Conservation (phyloP, 345 rosid genomes). For the Microthlaspi erraticum region DNA sequence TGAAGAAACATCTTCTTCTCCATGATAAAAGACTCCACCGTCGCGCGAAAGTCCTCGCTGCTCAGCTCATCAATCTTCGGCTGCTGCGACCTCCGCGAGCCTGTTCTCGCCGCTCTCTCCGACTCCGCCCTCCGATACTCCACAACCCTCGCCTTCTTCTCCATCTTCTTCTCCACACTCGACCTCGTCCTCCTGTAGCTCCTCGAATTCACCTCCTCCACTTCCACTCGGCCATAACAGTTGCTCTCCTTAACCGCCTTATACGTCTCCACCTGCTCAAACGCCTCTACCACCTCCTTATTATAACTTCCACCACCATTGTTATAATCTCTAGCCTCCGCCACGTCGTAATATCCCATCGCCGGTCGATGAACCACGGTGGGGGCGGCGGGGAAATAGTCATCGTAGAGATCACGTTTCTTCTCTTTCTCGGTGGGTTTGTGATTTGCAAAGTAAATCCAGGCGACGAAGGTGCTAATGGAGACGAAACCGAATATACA, state of each 20-base stretch:
- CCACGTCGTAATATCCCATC: too few species aligned
- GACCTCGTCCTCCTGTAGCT: constrained; percentile 26
- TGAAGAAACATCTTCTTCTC: constrained; percentile 26
- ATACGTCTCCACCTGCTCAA: constrained; percentile 10
- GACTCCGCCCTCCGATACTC: constrained; percentile 33
- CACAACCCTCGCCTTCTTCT: constrained; percentile 22
- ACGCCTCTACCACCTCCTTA: background rate
- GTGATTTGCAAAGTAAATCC: background rate
- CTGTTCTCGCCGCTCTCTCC: constrained; percentile 30
- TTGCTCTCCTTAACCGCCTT: constrained; percentile 14
- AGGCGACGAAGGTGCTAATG: background rate
- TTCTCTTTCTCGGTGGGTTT: background rate
- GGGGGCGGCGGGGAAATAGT: constrained; percentile 4
- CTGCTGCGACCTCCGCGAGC: constrained; percentile 23
- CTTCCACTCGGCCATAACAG: constrained; percentile 3
- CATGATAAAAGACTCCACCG: constrained; percentile 45
- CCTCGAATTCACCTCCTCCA: constrained; percentile 16
- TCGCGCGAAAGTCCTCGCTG: constrained; percentile 44
- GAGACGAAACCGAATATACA: background rate
- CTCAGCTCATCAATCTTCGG: constrained; percentile 42
- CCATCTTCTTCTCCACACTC: constrained; percentile 19
- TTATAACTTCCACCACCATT: background rate
- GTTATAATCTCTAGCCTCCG: background rate
- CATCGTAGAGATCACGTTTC: constrained; percentile 1
- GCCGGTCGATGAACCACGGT: background rate